Evolutionary conservation across 371 early-diverging fungal species (phyloP).

Genomic region (Cladochytrium tenue): DNA sequence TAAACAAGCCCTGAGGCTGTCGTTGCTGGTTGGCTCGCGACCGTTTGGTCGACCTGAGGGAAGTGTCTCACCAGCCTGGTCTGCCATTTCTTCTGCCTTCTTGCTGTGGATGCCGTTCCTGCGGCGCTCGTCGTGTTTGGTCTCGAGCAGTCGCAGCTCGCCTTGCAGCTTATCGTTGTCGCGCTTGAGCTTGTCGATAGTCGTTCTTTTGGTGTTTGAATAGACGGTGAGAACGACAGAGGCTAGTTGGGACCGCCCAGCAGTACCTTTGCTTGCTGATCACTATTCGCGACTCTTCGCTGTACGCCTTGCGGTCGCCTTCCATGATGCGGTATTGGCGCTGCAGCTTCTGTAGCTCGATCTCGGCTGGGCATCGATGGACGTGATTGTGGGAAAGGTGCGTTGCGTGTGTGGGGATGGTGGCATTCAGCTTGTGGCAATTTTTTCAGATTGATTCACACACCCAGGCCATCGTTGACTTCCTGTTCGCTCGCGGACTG

Average conservation of each 20-base stretch:
- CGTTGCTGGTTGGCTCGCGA: no score
- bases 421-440: no score
- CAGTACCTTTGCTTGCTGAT: conserved; percentile 55
- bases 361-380: conserved; percentile 51
- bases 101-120: conserved; percentile 48
- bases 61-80: conserved; percentile 49
- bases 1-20: background rate
- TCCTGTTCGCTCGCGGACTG: conserved; percentile 44
- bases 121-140: conserved; percentile 41
- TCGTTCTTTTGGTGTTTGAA: conserved; percentile 25
- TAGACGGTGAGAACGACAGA: background rate
- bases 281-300: conserved; percentile 52
- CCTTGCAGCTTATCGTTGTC: conserved; percentile 51
- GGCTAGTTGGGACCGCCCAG: background rate
- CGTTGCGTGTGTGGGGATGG: no score
- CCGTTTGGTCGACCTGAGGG: no score
- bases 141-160: conserved; percentile 47
- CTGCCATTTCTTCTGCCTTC: conserved; percentile 50
- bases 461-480: conserved; percentile 51
- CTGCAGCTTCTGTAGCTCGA: conserved; percentile 58
- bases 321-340: conserved; percentile 66
- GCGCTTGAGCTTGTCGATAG: conserved; percentile 51
- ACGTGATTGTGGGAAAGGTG: no score
- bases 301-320: conserved; percentile 60
- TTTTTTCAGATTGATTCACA: no score